Percentiles rank a stretch among this genome's conserved stretches.
Evolutionary conservation across 1,139 yeast genomes (phyloP).

Genomic region (Pichia sp.): DNA sequence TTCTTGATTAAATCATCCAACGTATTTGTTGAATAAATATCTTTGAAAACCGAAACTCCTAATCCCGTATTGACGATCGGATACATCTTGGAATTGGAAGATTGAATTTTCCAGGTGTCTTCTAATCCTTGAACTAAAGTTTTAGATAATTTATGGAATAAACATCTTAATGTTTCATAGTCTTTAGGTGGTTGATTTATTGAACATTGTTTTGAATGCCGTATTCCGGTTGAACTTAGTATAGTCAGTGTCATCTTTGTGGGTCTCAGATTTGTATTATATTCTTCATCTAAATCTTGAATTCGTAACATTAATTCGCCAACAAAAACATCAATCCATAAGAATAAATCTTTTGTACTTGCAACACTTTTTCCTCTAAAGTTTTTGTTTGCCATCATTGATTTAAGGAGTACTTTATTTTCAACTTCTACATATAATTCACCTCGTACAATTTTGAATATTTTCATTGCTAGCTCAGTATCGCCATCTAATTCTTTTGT

Average conservation of each 20-base stretch:
- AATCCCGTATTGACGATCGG: constrained; percentile 48
- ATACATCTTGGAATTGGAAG: constrained; percentile 32
- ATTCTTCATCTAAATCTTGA: constrained; percentile 69
- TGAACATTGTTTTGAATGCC: constrained; percentile 42
- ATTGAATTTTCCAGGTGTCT: constrained; percentile 23
- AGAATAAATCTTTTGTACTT: constrained; percentile 50
- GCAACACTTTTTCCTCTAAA: constrained; percentile 54
- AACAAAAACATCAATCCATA: constrained; percentile 78
- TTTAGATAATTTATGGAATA: constrained; percentile 35
- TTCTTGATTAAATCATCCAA: constrained; percentile 44
- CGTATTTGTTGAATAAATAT: constrained; percentile 36
- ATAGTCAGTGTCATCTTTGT: constrained; percentile 43
- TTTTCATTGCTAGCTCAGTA: constrained; percentile 37
- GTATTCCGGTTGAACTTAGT: constrained; percentile 20
- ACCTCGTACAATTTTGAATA: constrained; percentile 65
- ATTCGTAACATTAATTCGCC: constrained; percentile 73
- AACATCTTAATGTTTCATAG: constrained; percentile 35
- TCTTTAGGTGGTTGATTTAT: constrained; percentile 35
- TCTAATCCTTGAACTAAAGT: constrained; percentile 37
- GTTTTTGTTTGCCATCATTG: constrained; percentile 86
- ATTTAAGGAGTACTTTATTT: constrained; percentile 58
- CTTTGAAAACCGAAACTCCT: constrained; percentile 48
- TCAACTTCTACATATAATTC: constrained; percentile 45
- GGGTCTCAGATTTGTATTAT: constrained; percentile 41
- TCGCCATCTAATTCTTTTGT: constrained; percentile 36